A percentile compares a stretch with the other conserved stretches of the same genome.
phyloP scores from a whole-genome alignment of 140 eudicot species.

The Anethum foeniculum region DNA sequence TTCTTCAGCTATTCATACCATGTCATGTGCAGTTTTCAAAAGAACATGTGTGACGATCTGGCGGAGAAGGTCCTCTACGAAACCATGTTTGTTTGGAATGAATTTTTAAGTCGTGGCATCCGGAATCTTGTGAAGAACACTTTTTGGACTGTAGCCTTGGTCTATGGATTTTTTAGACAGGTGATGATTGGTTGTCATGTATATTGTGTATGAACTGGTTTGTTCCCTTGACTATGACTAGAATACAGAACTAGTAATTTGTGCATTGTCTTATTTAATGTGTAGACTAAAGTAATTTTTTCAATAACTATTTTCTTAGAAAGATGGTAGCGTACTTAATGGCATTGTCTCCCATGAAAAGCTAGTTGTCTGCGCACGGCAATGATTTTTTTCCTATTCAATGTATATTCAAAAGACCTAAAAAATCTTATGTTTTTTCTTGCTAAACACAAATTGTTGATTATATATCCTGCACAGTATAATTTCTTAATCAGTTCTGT shows the following conservation, averaged over 20 bases:
- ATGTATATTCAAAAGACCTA: neutral
- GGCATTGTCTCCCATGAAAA: neutral
- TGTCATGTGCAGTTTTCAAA: slow-evolving; percentile 73
- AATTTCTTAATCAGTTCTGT: neutral
- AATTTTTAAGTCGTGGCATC: slow-evolving; percentile 71
- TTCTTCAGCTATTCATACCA: slow-evolving; percentile 77
- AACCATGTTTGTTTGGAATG: slow-evolving; percentile 93
- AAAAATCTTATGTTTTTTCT: neutral
- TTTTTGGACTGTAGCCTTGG: slow-evolving; percentile 85
- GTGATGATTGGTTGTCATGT: slow-evolving; percentile 14
- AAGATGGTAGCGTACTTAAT: neutral
- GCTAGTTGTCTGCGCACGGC: neutral
- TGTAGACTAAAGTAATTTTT: neutral
- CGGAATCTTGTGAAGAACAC: slow-evolving; percentile 64
- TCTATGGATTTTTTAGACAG: slow-evolving; percentile 81
- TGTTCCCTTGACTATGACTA: neutral
- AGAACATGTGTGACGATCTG: slow-evolving; percentile 45
- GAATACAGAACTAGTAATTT: neutral
- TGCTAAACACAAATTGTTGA: neutral
- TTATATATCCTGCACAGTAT: neutral
- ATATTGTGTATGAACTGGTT: neutral
- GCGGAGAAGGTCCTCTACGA: slow-evolving; percentile 59
- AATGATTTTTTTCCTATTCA: neutral
- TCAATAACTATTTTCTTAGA: neutral
- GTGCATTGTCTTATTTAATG: neutral